Conservation (phyloP, 2,329 filamentous ascomycete species). For the Westerdykella ornata region DNA sequence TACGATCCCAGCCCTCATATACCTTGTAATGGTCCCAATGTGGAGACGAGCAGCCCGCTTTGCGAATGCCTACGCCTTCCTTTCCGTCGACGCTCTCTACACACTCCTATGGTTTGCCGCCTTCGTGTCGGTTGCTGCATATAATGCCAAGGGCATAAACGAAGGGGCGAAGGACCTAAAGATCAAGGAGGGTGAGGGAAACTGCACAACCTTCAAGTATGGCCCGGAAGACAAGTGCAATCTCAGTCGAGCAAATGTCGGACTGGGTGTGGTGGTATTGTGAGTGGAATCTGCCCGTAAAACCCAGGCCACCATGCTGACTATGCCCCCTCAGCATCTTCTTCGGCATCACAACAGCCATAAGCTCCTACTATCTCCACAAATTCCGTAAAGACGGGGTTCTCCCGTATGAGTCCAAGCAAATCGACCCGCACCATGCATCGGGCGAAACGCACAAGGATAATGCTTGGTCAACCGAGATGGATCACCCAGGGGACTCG, state of each 20-base stretch:
- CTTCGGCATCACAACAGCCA: constrained; percentile 47
- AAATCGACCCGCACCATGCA: constrained; percentile 42
- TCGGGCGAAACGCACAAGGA: constrained; percentile 33
- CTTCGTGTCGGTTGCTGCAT: constrained; percentile 51
- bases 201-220: constrained; percentile 51
- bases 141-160: constrained; percentile 50
- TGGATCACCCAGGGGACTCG: constrained; percentile 36
- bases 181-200: constrained; percentile 37
- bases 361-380: constrained; percentile 51
- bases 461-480: constrained; percentile 41
- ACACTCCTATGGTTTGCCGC: constrained; percentile 54
- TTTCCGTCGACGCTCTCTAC: constrained; percentile 49
- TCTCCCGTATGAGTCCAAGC: constrained; percentile 42
- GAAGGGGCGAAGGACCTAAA: constrained; percentile 43
- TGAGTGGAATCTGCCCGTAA: constrained; percentile 27
- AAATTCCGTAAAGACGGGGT: constrained; percentile 53
- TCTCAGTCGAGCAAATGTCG: constrained; percentile 50
- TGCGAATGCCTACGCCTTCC: constrained; percentile 55
- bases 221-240: constrained; percentile 52
- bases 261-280: constrained; percentile 54
- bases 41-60: constrained; percentile 54
- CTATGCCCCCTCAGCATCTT: constrained; percentile 40
- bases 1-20: constrained; percentile 52
- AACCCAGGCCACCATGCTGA: constrained; percentile 4
- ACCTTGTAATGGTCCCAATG: constrained; percentile 55